These are phyloP conservation scores for Boletus sp. DNA, from an alignment of 768 basidiomycete species.

Conservation along the genomic window DNA sequence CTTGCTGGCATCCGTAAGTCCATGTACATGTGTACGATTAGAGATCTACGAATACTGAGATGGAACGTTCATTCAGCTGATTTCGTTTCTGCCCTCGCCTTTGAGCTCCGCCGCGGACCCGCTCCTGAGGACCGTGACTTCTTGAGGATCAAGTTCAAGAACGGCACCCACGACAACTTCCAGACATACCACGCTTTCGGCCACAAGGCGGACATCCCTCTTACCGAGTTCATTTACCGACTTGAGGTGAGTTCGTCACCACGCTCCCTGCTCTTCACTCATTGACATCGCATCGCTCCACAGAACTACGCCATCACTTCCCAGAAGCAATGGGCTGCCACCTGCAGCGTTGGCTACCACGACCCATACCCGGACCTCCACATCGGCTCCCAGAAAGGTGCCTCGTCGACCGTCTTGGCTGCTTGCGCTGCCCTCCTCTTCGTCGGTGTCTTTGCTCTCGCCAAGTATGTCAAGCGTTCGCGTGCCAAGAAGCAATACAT, in stretches of 20 bases:
- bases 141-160: conserved; percentile 82
- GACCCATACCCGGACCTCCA: conserved; percentile 27
- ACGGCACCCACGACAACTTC: conserved; percentile 66
- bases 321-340: conserved; percentile 43
- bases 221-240: conserved; percentile 83
- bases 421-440: conserved; percentile 37
- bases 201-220: conserved; percentile 69
- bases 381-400: conserved; percentile 31
- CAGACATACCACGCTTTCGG: conserved; percentile 70
- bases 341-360: conserved; percentile 34
- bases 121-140: conserved; percentile 78
- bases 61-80: conserved; percentile 46
- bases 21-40: neutral
- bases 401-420: conserved; percentile 31
- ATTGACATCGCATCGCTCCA: neutral
- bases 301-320: conserved; percentile 45
- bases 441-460: conserved; percentile 31
- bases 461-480: conserved; percentile 36
- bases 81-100: conserved; percentile 68
- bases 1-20: conserved; percentile 63
- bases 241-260: conserved; percentile 54
- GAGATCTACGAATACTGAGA: conserved; percentile 11
- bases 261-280: neutral
- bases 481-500: conserved; percentile 33
- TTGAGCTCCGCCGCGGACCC: conserved; percentile 74